Evolutionary conservation across 805 yeast genomes (phyloP).

Genomic region (Ogataea ramenticola): DNA sequence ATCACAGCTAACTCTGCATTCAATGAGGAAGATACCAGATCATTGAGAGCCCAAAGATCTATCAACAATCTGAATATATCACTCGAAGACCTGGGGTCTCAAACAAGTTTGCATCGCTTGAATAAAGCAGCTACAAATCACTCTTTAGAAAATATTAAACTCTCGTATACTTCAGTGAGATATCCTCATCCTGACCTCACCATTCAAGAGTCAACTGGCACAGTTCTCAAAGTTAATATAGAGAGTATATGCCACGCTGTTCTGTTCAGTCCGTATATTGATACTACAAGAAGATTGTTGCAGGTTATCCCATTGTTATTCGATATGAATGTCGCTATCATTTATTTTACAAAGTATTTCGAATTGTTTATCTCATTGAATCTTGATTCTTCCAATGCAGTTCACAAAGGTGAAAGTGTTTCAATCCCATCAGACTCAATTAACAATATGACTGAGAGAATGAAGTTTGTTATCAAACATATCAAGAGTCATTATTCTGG

Average conservation of each 20-base stretch:
- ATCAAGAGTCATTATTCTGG: constrained; percentile 59
- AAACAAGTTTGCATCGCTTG: neutral
- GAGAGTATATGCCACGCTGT: constrained; percentile 77
- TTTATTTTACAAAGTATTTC: constrained; percentile 29
- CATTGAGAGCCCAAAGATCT: neutral
- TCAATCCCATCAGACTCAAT: constrained; percentile 2
- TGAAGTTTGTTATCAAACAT: constrained; percentile 46
- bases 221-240: constrained; percentile 43
- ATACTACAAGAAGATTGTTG: constrained; percentile 34
- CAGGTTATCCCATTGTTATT: constrained; percentile 50
- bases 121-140: neutral
- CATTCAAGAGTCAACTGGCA: constrained; percentile 39
- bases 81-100: neutral
- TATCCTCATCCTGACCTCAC: constrained; percentile 60
- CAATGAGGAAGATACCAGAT: neutral
- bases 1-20: neutral
- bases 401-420: neutral
- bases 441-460: constrained; percentile 36
- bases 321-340: constrained; percentile 36
- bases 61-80: neutral
- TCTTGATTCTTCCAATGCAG: neutral
- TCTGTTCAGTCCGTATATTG: constrained; percentile 40
- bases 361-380: constrained; percentile 15
- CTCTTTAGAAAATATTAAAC: neutral
- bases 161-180: constrained; percentile 29